phyloP scores from a whole-genome alignment of 192 early-diverging fungal species.

The Rhizophagus sp. region DNA sequence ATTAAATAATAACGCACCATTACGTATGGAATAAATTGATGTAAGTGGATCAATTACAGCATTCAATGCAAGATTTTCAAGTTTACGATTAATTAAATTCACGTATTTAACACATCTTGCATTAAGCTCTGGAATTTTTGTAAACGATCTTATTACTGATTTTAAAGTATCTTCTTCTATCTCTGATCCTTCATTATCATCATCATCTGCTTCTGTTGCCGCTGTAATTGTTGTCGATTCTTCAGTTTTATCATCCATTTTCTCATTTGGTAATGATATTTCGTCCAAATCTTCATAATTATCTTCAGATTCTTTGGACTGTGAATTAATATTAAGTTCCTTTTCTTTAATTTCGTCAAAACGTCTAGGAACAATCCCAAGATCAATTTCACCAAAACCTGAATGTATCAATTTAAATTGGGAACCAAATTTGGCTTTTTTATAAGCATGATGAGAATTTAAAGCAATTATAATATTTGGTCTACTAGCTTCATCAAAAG shows the following conservation, averaged over 20 bases:
- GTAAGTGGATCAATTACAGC: conserved; percentile 67
- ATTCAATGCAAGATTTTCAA: conserved; percentile 66
- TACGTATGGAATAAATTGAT: conserved; percentile 53
- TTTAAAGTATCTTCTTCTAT: not conserved
- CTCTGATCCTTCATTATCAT: not conserved
- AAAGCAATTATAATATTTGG: conserved; percentile 17
- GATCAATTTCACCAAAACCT: conserved; percentile 3
- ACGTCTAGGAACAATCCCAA: conserved; percentile 14
- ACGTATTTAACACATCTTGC: conserved; percentile 39
- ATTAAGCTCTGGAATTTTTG: conserved; percentile 32
- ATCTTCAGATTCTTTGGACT: not conserved
- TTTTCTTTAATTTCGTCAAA: not conserved
- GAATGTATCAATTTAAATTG: not conserved
- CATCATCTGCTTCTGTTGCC: not conserved
- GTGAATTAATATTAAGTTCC: not conserved
- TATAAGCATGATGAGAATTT: conserved; percentile 4
- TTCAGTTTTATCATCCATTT: too few species aligned
- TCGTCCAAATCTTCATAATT: not conserved
- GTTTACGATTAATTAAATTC: conserved; percentile 45
- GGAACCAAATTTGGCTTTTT: not conserved
- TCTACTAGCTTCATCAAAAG: not conserved
- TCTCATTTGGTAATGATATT: not conserved
- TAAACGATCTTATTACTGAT: conserved; percentile 7
- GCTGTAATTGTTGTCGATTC: not conserved
- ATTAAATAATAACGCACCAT: conserved; percentile 49